A percentile compares a stretch with the other conserved stretches of the same genome.
Conservation (phyloP, 495 filamentous ascomycete species). For the Hypoxylon crocopeplum region DNA sequence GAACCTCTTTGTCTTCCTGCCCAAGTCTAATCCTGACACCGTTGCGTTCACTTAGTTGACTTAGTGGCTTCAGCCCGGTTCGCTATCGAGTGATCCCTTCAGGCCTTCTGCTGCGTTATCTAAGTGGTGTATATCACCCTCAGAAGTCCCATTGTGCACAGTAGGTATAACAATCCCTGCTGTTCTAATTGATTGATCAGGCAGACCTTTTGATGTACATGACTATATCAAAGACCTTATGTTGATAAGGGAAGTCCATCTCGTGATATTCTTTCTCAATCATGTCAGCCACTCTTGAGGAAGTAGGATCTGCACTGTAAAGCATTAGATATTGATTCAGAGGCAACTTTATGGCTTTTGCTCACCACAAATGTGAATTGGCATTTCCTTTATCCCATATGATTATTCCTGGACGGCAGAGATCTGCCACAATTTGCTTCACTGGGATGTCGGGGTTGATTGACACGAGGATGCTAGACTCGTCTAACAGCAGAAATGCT, state of each 20-base stretch:
- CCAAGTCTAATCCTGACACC: no score
- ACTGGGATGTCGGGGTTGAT: conserved; percentile 37
- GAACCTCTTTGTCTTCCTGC: no score
- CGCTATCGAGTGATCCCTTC: no score
- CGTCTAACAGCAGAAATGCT: conserved; percentile 39
- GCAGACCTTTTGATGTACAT: conserved; percentile 19
- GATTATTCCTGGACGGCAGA: conserved; percentile 40
- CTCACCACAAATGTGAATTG: conserved; percentile 3
- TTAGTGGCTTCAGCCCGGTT: no score
- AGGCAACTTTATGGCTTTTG: background rate
- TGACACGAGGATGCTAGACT: conserved; percentile 36
- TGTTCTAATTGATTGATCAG: background rate
- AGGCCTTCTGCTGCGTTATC: no score
- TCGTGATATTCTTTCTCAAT: conserved; percentile 15
- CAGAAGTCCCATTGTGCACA: no score
- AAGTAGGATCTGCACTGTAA: conserved; percentile 4
- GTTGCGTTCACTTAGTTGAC: no score
- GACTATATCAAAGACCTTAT: conserved; percentile 6
- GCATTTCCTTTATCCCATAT: conserved; percentile 33
- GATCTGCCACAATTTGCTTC: conserved; percentile 39
- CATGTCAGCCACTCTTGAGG: conserved; percentile 13
- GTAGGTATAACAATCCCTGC: no score
- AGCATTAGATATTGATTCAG: conserved; percentile 3
- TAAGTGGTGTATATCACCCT: no score
- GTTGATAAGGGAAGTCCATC: conserved; percentile 11